Evolutionary conservation across 345 rosid species (phyloP).

Genomic region (Salix exigua): DNA sequence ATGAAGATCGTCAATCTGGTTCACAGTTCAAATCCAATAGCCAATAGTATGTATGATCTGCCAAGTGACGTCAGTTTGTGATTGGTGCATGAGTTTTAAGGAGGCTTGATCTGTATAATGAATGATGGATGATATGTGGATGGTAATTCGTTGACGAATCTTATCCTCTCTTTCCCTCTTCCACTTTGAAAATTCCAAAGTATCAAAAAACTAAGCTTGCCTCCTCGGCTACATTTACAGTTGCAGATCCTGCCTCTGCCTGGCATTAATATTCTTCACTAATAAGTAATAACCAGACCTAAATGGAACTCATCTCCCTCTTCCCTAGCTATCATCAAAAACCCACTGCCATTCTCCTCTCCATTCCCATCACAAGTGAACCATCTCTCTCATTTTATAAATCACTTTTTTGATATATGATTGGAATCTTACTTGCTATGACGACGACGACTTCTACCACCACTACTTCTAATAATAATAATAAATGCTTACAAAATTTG

Average conservation of each 20-base stretch:
- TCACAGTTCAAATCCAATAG: neutral
- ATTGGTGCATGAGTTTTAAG: neutral
- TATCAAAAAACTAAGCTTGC: too few species aligned
- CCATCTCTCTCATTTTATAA: slow-evolving; percentile 1
- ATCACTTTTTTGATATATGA: neutral
- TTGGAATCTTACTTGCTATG: neutral
- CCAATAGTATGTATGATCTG: neutral
- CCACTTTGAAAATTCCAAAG: neutral
- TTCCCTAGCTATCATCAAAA: slow-evolving; percentile 34
- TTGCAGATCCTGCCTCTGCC: too few species aligned
- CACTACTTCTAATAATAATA: neutral
- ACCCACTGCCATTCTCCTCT: slow-evolving; percentile 10
- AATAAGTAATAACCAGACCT: neutral
- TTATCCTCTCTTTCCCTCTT: slow-evolving; percentile 15
- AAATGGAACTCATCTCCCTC: slow-evolving; percentile 43
- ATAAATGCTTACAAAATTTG: neutral
- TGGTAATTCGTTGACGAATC: slow-evolving; percentile 6
- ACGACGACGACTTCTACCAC: too few species aligned
- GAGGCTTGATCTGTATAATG: too few species aligned
- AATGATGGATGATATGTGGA: slow-evolving; percentile 25
- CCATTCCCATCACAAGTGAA: slow-evolving; percentile 15
- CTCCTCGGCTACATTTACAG: too few species aligned
- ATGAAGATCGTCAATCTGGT: neutral
- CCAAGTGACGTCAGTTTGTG: neutral
- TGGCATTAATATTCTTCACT: too few species aligned